phyloP scores from a whole-genome alignment of 2,329 filamentous ascomycete genomes.

The Hirsutella rhossiliensis region DNA sequence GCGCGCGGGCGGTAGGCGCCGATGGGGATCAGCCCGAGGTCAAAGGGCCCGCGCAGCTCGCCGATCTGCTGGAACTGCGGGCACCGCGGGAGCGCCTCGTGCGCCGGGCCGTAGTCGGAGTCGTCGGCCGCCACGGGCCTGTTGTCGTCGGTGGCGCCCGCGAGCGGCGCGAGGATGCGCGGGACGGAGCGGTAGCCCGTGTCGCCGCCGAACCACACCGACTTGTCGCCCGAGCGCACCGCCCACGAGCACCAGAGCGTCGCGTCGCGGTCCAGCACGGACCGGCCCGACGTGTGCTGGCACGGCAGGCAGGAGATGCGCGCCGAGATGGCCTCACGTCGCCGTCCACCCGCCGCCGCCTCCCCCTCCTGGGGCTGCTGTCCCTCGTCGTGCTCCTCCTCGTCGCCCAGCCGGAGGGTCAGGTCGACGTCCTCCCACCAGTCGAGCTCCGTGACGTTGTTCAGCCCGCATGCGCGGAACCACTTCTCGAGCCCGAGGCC shows the following conservation, averaged over 20 bases:
- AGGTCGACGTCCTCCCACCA: constrained; percentile 86
- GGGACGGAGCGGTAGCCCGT: constrained; percentile 81
- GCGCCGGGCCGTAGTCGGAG: constrained; percentile 62
- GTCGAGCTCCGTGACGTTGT: constrained; percentile 77
- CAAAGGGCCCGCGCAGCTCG: constrained; percentile 67
- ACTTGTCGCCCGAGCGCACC: constrained; percentile 58
- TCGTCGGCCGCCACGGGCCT: constrained; percentile 1
- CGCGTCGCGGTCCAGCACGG: constrained; percentile 53
- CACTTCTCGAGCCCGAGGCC: constrained; percentile 72
- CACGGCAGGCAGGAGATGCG: constrained; percentile 68
- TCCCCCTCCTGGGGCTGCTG: constrained; percentile 10
- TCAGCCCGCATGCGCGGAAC: constrained; percentile 61
- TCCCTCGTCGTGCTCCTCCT: constrained; percentile 12
- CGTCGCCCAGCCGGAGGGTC: constrained; percentile 32
- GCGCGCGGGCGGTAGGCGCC: constrained; percentile 69
- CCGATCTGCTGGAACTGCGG: constrained; percentile 84
- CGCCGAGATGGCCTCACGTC: constrained; percentile 42
- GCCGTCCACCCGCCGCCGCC: constrained; percentile 4
- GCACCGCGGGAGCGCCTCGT: constrained; percentile 56
- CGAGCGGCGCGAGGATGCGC: constrained; percentile 37
- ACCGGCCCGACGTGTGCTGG: constrained; percentile 68
- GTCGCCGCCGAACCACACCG: constrained; percentile 83
- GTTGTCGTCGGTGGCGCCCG: neutral
- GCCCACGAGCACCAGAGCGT: constrained; percentile 89
- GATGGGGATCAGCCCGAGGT: constrained; percentile 86